Evolutionary conservation across 1,139 yeast species (phyloP), one percentile per base, ranked within the genome.

Genomic region (Hemisphaericaspora subhashii): DNA sequence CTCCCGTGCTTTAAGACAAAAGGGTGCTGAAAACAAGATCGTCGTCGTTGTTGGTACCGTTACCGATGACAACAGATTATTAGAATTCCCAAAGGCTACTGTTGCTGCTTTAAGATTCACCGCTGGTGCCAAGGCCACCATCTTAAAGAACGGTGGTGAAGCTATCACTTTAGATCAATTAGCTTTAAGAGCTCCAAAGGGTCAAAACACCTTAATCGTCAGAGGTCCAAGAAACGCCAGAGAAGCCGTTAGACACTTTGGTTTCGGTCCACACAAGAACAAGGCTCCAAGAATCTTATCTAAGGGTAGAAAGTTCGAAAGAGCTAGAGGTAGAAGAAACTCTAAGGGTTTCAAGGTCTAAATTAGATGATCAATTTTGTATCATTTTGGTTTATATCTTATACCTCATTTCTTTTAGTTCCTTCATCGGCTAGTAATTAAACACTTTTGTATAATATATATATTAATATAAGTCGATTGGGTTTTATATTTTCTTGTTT

Each of bases 311-410:
- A 94, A 92, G 81, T 92, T 92, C 83, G 98, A 94, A 84, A 88
- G 94, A 77, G 98, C 97, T 66, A 92, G 98, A 87, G 98, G 98
- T 84, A 94, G 87, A 77, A 85, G 99, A 82, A 85, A 81, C 74
- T 90, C 98, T 58, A 88, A 95, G 83, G 98, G 96, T 81, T 92
- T 92, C 98, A 92, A 92, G 87, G 99, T 94, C 77, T 92, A 92
- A 88, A 64, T 59, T 64, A 62, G 54, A 51, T 58, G 45, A 38
- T 36, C 32, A 33, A 41, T 37, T 42, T 27, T 15, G 16, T 22
- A 10, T 22, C 18, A 5, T 27, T 25, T 34, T 18, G 12, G 15
- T 18, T 21, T 33, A 24, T 23, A 28, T 25, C 26, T 24, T 28
- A 12, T 23, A 17, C n/a, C n/a, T 11, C 18, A 17, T 28, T 34